Percentiles rank a stretch among this genome's conserved stretches.
Evolutionary conservation across 805 yeast species (phyloP).

Genomic region (Sugiyamaella smithiae): DNA sequence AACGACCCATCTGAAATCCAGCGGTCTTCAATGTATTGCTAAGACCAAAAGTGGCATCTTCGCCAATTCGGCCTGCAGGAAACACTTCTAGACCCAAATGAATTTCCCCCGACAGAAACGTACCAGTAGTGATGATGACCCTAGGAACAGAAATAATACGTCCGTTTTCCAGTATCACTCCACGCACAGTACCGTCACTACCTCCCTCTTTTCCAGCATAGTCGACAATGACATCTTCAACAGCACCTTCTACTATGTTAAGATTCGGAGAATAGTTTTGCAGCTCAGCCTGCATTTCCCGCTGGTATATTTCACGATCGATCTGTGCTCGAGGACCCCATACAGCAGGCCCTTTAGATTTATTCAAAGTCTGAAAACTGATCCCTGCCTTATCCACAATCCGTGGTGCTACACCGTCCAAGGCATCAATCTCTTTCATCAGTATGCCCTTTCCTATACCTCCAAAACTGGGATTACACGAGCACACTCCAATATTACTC

Average conservation of each 20-base stretch:
- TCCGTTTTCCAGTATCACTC: slow-evolving; percentile 74
- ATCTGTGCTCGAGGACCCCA: slow-evolving; percentile 99
- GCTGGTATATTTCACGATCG: slow-evolving; percentile 73
- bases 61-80: slow-evolving; percentile 95
- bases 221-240: slow-evolving; percentile 77
- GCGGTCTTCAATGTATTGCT: slow-evolving; percentile 71
- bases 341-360: slow-evolving; percentile 91
- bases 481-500: slow-evolving; percentile 83
- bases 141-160: slow-evolving; percentile 53
- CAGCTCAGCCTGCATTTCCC: slow-evolving; percentile 73
- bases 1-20: slow-evolving; percentile 81
- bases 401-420: slow-evolving; percentile 85
- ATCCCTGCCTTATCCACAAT: slow-evolving; percentile 93
- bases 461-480: slow-evolving; percentile 97
- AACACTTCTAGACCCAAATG: slow-evolving; percentile 78
- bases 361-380: slow-evolving; percentile 81
- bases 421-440: slow-evolving; percentile 88
- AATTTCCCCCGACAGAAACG: slow-evolving; percentile 90
- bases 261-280: slow-evolving; percentile 52
- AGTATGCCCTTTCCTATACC: slow-evolving; percentile 98
- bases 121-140: slow-evolving; percentile 92
- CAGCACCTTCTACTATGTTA: slow-evolving; percentile 66
- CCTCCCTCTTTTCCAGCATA: slow-evolving; percentile 15
- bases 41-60: slow-evolving; percentile 84
- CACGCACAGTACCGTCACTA: slow-evolving; percentile 44